These are phyloP conservation scores for Penicillium atrosanguineum DNA, from an alignment of 495 filamentous ascomycete genomes.

Conservation along the genomic window DNA sequence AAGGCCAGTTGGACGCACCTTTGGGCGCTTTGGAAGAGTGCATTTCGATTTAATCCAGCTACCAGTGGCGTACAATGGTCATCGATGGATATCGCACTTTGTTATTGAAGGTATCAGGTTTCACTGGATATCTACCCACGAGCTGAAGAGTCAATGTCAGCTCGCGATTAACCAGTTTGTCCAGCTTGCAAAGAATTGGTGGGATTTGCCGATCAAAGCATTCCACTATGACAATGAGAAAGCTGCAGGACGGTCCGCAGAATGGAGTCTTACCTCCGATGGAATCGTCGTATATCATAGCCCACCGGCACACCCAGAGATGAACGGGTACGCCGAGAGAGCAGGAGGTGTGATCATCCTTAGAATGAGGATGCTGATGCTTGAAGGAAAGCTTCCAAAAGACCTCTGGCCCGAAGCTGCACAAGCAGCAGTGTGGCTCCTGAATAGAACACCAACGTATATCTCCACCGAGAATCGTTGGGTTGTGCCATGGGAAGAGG, in stretches of 20 bases:
- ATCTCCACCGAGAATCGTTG: background rate
- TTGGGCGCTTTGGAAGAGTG: constrained; percentile 1
- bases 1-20: background rate
- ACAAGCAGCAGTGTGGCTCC: background rate
- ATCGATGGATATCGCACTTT: constrained; percentile 5
- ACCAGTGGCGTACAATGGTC: background rate
- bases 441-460: constrained; percentile 8
- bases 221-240: constrained; percentile 6
- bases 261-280: background rate
- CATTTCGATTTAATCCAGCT: constrained; percentile 7
- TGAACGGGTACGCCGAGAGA: constrained; percentile 8
- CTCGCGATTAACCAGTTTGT: background rate
- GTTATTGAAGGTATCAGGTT: constrained; percentile 10
- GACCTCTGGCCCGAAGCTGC: constrained; percentile 7
- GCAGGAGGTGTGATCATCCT: constrained; percentile 8
- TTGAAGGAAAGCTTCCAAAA: constrained; percentile 6
- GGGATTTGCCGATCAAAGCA: background rate
- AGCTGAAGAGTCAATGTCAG: background rate
- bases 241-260: background rate
- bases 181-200: background rate
- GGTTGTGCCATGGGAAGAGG: constrained; percentile 6
- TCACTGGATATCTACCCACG: background rate
- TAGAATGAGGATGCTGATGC: background rate
- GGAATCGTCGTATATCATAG: background rate
- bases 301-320: background rate